Base-by-base conservation (phyloP, 148 eudicot genomes). In the Camellia japonica region DNA sequence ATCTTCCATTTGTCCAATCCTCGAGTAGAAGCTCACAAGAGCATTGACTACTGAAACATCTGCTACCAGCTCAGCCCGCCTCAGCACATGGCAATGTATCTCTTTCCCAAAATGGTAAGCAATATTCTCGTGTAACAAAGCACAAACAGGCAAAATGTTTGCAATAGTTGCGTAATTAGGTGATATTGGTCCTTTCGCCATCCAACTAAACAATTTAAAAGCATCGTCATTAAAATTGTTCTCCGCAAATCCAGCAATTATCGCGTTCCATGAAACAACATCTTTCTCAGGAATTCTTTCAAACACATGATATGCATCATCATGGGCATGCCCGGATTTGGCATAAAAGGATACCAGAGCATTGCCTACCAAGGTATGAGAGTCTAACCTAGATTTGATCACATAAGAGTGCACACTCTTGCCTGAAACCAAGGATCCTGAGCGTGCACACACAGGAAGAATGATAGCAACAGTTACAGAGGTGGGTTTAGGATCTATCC, bases 271-370 rank as follows among this genome's bases (percentile, higher is more conserved):
- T 1, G 95, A 91, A 51, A 93, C 84, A 59, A 90, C 88, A 84
- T 93, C 95, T 85, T 88, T 90, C 51, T 86, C 86, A 65, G 79
- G 52, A 69, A 90, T 89, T 79, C 77, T 87, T 73, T 73, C 59
- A 79, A 93, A 93, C 71, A 87, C 78, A 58, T 58, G 56, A 83
- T 78, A 82, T 51, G 92, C 97, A 83, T 84, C 89, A 79, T 81
- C 84, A 58, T 63, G 30, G 42, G 83, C 84, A 72, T 12, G 55
- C 43, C 95, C 90, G 73, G 80, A 83, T 86, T 93, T 93, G 23
- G 93, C 92, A 87, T 93, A 93, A 90, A 93, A 83, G 65, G 97
- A 93, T 58, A 91, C 73, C 56, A 91, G 80, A 63, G 97, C 85
- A 87, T 91, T 93, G 49, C 95, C 94, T 4, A 90, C 93, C 55